Base-by-base conservation (phyloP, 805 yeast genomes). In the Lachancea mirantina region DNA sequence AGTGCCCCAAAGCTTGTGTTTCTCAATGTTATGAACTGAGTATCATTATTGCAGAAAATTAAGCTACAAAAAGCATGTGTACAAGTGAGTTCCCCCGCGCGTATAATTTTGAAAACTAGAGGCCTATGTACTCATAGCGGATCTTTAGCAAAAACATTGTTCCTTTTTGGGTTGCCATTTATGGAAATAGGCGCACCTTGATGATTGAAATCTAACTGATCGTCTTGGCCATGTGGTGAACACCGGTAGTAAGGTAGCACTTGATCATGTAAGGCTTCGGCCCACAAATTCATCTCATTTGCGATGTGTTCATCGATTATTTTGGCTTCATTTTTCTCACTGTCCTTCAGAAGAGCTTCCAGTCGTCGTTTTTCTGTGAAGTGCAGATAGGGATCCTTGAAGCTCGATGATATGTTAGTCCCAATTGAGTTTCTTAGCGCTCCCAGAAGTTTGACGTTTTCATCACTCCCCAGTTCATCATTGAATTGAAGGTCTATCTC, bases 321-420 rank as follows among this genome's bases (percentile, higher is more conserved):
- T 34, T 36, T 16, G 31, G 30, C 32, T 36, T 37, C 13, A 38
- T 16, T 8, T 15, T 26, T 10, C 13, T 32, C 26, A n/a, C n/a
- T n/a, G n/a, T n/a, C n/a, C n/a, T n/a, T n/a, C n/a, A n/a, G n/a
- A 9, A 42, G 20, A 8, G 25, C 27, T 3, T 43, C 34, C 56
- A 56, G 53, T 16, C 40, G 16, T 6, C 35, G 37, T 9, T 30
- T 34, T 30, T 55, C 56, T 28, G 45, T 39, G 4, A 31, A 29
- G 23, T 35, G 45, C 17, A 52, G 14, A 8, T 34, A 32, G 3
- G 61, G 57, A 37, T 56, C 61, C 26, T 54, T 55, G n/a, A 32
- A 39, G 1, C 54, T 49, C 2, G 52, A 41, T 5, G 16, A n/a
- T 16, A 51, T 18, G 13, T 29, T 36, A 2, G 41, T 32, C 2